Percentiles rank a stretch among this genome's conserved stretches.
Evolutionary conservation across 73 alveolate genomes (phyloP).

Genomic region (Symbiodinium pilosum): DNA sequence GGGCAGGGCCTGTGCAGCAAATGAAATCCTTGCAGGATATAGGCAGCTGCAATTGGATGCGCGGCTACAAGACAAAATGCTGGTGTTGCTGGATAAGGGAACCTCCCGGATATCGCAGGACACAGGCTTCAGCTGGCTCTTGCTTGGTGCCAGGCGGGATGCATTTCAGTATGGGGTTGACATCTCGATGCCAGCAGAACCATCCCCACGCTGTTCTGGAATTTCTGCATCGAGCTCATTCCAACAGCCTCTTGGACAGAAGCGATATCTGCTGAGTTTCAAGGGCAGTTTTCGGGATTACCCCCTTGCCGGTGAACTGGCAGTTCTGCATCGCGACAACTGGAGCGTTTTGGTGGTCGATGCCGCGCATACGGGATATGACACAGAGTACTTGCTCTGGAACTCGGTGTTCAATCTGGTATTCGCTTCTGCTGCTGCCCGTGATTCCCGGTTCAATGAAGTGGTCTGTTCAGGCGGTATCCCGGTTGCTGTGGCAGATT

Average conservation of each 20-base stretch:
- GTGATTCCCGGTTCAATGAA: neutral
- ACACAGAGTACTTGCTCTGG: neutral
- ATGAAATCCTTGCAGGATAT: neutral
- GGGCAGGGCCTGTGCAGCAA: neutral
- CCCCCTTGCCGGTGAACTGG: neutral
- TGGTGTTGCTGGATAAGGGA: neutral
- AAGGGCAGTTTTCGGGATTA: neutral
- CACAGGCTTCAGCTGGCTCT: neutral
- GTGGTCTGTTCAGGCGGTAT: slow-evolving; percentile 4
- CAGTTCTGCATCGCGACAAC: neutral
- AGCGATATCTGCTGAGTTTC: neutral
- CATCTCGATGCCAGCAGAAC: neutral
- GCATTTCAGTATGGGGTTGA: neutral
- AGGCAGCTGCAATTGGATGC: neutral
- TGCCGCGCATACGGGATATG: neutral
- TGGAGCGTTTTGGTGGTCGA: neutral
- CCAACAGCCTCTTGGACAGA: neutral
- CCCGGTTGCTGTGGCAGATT: neutral
- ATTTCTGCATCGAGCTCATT: neutral
- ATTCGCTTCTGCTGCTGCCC: neutral
- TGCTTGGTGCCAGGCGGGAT: slow-evolving; percentile 5
- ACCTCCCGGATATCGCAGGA: neutral
- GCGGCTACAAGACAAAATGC: neutral
- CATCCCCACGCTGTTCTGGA: neutral
- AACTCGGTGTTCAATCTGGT: neutral